A percentile compares a stretch with the other conserved stretches of the same genome.
Evolutionary conservation across 2,329 filamentous ascomycete genomes (phyloP).

Genomic region (Trichoderma breve): DNA sequence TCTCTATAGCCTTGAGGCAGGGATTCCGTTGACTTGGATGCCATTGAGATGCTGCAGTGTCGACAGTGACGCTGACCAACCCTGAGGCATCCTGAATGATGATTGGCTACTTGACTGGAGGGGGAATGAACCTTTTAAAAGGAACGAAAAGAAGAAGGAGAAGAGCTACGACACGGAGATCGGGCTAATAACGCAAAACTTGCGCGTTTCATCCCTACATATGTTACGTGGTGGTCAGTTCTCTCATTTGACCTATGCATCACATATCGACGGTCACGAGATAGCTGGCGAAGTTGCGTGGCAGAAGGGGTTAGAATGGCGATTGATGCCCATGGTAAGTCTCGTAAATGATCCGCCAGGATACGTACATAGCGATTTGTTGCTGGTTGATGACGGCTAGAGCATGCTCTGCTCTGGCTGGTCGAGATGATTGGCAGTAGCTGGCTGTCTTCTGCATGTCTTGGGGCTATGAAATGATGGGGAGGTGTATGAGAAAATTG

Average conservation of each 20-base stretch:
- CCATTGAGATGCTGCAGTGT: neutral
- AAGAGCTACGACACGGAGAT: neutral
- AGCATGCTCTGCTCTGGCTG: constrained; percentile 4
- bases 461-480: constrained; percentile 27
- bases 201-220: neutral
- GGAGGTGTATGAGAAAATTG: constrained; percentile 18
- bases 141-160: neutral
- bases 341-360: constrained; percentile 39
- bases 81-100: neutral
- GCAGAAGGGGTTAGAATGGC: constrained; percentile 1
- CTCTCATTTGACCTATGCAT: neutral
- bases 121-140: neutral
- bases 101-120: neutral
- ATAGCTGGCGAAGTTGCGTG: constrained; percentile 5
- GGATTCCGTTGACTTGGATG: neutral
- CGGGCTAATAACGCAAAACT: neutral
- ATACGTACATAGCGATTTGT: constrained; percentile 37
- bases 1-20: neutral
- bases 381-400: constrained; percentile 2
- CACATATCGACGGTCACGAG: neutral
- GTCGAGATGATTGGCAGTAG: neutral
- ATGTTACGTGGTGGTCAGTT: neutral
- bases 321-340: constrained; percentile 11
- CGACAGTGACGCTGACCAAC: neutral
- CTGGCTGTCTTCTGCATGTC: constrained; percentile 8